These are phyloP conservation scores for Ustilago xerochloae DNA, from an alignment of 1,284 basidiomycete species.

Conservation along the genomic window DNA sequence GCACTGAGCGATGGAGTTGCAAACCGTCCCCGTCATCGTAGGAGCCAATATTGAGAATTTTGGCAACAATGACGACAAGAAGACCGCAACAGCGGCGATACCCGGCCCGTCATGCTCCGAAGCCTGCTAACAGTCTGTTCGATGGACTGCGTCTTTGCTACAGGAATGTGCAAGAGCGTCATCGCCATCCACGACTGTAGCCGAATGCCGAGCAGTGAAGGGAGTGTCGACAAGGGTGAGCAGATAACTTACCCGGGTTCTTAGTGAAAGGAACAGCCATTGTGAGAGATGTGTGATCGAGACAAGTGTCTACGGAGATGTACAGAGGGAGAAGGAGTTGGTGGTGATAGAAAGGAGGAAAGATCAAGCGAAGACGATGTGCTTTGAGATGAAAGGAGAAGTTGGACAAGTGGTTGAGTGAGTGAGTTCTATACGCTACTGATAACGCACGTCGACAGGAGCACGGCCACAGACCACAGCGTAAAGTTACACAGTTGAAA, in stretches of 20 bases:
- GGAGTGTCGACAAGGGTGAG: constrained; percentile 6
- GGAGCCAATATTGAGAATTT: neutral
- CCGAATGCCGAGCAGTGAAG: neutral
- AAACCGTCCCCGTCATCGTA: neutral
- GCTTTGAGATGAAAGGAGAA: constrained; percentile 2
- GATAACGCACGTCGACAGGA: constrained; percentile 30
- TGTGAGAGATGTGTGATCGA: constrained; percentile 19
- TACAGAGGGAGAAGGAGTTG: constrained; percentile 6
- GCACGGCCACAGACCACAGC: neutral
- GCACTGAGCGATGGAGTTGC: neutral
- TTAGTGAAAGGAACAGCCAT: constrained; percentile 58
- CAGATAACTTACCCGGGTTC: constrained; percentile 52
- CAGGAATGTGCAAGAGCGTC: neutral
- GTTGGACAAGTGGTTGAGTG: constrained; percentile 19
- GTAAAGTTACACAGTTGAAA: neutral
- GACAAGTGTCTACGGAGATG: constrained; percentile 17
- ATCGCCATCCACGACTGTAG: neutral
- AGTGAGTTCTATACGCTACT: constrained; percentile 7
- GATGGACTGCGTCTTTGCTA: neutral
- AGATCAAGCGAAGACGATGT: neutral
- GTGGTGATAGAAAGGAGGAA: constrained; percentile 16
- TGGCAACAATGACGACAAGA: neutral
- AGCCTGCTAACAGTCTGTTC: neutral
- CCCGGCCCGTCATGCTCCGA: neutral
- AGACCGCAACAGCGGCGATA: neutral